Evolutionary conservation across 139 green algal species (phyloP), one percentile per base, ranked within the genome.

Genomic region (Tetradesmus obliquus): DNA sequence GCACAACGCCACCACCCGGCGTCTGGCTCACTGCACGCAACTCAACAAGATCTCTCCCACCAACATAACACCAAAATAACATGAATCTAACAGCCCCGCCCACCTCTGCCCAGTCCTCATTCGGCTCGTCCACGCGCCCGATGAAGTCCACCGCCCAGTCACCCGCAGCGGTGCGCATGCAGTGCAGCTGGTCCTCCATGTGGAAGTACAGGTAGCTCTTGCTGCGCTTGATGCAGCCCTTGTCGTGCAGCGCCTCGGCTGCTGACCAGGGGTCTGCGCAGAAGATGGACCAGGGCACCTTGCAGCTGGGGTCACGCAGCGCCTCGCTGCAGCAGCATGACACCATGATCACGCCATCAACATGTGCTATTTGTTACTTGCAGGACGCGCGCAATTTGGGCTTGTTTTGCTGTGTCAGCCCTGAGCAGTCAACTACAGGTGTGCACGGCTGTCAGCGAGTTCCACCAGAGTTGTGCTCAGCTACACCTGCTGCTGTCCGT

Each of bases 81-180:
- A 45, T 45, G 32, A 45, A 45, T 45, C 32, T 45, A 45, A 45
- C 32, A 45, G 32, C 32, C 32, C 32, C 32, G 32, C 32, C 0
- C 58, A 91, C 88, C 88, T 91, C 79, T 24, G 20, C 76, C 89
- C 89, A 90, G 54, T 94, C 92, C 17, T 93, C 60, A 24, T 91
- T 72, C n/a, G 89, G 86, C 57, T 88, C 74, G 74, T 94, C 92
- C 66, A 91, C 88, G 4, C 89, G 79, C 57, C 87, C 92, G 74
- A 94, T 84, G 60, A 93, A 94, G 79, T 94, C 92, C 15, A 94
- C 92, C 7, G 92, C 92, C 82, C 84, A 83, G 5, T 89, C 55
- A 0, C 89, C 92, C 8, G 54, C 19, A 5, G 91, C 89, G 32
- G 89, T 91, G 69, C 79, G 74, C 45, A 94, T 84, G 91, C 92